These are phyloP conservation scores for Hexamita inflata DNA, from an alignment of 208 protist species.

Conservation along the genomic window DNA sequence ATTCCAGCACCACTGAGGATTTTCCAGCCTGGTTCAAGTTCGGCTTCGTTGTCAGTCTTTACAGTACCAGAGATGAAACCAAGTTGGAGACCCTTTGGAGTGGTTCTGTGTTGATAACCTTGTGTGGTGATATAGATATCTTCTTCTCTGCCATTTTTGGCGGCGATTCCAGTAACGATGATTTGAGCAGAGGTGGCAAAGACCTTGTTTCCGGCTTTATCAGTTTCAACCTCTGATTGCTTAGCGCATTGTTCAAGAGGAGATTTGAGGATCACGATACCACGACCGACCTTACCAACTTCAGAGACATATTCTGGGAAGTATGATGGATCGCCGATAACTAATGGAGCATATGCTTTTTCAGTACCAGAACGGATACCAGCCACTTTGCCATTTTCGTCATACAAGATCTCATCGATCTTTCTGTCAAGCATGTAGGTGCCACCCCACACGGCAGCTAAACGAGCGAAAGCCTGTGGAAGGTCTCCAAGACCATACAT, in stretches of 20 bases:
- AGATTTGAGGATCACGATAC: conserved; percentile 85
- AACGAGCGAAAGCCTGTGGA: conserved; percentile 83
- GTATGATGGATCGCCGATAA: conserved; percentile 94
- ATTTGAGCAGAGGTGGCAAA: conserved; percentile 70
- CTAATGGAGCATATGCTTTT: conserved; percentile 63
- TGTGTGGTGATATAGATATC: conserved; percentile 87
- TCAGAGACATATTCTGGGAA: conserved; percentile 78
- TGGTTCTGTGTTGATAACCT: conserved; percentile 15
- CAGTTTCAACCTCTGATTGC: background rate
- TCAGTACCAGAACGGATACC: conserved; percentile 71
- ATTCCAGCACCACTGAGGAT: conserved; percentile 3
- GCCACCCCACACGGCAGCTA: conserved; percentile 73
- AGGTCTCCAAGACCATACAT: conserved; percentile 96
- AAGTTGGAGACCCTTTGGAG: background rate
- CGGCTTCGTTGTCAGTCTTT: background rate
- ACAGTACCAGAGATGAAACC: conserved; percentile 19
- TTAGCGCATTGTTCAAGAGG: conserved; percentile 26
- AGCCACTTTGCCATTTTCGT: conserved; percentile 57
- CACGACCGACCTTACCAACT: conserved; percentile 75
- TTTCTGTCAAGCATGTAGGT: conserved; percentile 95
- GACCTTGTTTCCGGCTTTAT: conserved; percentile 30
- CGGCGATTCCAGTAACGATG: conserved; percentile 84
- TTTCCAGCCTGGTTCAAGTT: conserved; percentile 24
- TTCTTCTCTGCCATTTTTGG: conserved; percentile 56
- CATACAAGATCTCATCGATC: conserved; percentile 80